Conservation (phyloP, 139 green algal genomes). For the Tetraselmis chui region DNA sequence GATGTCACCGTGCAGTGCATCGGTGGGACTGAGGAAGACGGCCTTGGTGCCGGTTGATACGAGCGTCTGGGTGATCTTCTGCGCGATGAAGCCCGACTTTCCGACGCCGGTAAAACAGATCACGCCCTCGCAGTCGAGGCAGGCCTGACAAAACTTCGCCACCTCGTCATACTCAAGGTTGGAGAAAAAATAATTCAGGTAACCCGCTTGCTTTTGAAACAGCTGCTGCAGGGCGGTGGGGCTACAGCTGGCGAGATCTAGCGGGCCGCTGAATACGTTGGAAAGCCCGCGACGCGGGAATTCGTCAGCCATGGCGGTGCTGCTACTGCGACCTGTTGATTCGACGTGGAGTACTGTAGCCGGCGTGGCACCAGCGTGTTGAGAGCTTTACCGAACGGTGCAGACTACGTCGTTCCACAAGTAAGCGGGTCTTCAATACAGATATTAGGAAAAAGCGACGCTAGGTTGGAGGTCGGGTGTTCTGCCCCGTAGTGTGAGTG, state of each 20-base stretch:
- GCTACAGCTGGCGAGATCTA: not conserved
- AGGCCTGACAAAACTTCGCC: slow-evolving; percentile 15
- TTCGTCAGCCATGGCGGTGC: not conserved
- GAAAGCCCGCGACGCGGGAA: not conserved
- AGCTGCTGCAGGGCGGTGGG: not conserved
- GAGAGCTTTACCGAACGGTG: too few relatives aligned
- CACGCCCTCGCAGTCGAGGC: slow-evolving; percentile 38
- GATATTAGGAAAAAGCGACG: too few relatives aligned
- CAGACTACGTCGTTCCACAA: too few relatives aligned
- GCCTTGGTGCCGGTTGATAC: slow-evolving; percentile 61
- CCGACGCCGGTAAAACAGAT: slow-evolving; percentile 59
- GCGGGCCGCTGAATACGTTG: not conserved
- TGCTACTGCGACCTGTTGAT: too few relatives aligned
- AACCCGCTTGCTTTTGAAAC: not conserved
- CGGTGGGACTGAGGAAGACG: slow-evolving; percentile 46
- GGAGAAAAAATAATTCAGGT: not conserved
- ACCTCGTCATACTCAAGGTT: not conserved
- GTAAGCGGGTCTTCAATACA: too few relatives aligned
- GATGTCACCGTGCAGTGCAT: slow-evolving; percentile 61
- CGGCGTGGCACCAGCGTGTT: too few relatives aligned
- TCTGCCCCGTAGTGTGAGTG: too few relatives aligned
- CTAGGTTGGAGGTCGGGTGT: too few relatives aligned
- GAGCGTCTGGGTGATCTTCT: slow-evolving; percentile 59
- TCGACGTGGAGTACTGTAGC: too few relatives aligned
- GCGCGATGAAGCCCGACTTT: slow-evolving; percentile 61